Conservation (phyloP, 768 basidiomycete genomes). For the Chalciporus sphaerocephalus region DNA sequence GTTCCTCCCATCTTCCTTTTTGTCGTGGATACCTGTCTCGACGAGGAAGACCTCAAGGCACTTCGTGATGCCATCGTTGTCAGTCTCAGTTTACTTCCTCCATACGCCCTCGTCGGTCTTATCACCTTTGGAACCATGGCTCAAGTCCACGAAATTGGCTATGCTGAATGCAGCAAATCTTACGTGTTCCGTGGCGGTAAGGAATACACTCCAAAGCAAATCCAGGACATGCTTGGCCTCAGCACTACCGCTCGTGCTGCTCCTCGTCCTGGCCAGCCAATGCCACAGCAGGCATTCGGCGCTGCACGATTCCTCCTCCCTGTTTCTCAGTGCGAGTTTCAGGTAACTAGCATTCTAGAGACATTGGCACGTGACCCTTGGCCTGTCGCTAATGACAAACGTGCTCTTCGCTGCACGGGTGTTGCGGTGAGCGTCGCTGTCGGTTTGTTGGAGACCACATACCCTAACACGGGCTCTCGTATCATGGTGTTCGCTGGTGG, state of each 20-base stretch:
- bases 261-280: conserved; percentile 80
- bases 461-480: conserved; percentile 92
- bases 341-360: conserved; percentile 90
- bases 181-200: conserved; percentile 99
- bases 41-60: conserved; percentile 93
- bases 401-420: conserved; percentile 90
- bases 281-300: conserved; percentile 75
- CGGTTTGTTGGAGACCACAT: conserved; percentile 88
- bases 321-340: conserved; percentile 90
- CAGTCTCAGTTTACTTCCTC: conserved; percentile 87
- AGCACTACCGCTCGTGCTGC: conserved; percentile 75
- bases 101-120: conserved; percentile 90
- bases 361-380: conserved; percentile 86
- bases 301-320: conserved; percentile 91
- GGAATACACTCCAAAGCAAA: conserved; percentile 93
- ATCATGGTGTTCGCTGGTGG: conserved; percentile 97
- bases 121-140: conserved; percentile 99
- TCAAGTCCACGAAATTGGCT: conserved; percentile 98
- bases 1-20: conserved; percentile 96
- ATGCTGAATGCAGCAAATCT: conserved; percentile 92
- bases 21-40: conserved; percentile 95
- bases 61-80: conserved; percentile 93
- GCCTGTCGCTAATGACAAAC: conserved; percentile 94
- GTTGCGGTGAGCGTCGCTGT: conserved; percentile 92
- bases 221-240: conserved; percentile 93